Evolutionary conservation across 164 flowering plant species (phyloP).

Genomic region (Dillenia turbinata): DNA sequence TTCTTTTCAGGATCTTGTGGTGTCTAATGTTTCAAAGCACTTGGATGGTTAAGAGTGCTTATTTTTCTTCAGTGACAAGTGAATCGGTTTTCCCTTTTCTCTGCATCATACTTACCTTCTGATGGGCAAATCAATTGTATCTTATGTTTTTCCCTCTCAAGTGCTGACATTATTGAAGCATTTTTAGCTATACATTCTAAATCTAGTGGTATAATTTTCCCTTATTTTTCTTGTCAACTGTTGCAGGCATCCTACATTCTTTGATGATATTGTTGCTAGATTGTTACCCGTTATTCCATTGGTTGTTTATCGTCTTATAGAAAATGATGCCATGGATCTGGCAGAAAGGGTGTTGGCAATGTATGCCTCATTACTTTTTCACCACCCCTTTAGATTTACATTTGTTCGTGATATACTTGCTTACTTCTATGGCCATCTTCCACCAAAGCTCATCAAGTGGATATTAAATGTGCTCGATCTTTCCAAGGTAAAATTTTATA

Average conservation of each 20-base stretch:
- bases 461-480: slow-evolving; percentile 79
- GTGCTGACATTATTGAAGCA: too few relatives aligned
- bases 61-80: too few relatives aligned
- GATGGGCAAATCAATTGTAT: too few relatives aligned
- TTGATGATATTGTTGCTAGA: slow-evolving; percentile 95
- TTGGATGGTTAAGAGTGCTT: too few relatives aligned
- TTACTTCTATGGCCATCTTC: slow-evolving; percentile 93
- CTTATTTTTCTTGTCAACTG: not conserved
- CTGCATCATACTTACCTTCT: too few relatives aligned
- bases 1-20: too few relatives aligned
- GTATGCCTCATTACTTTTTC: slow-evolving; percentile 65
- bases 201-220: too few relatives aligned
- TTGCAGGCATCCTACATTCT: slow-evolving; percentile 81
- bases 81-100: too few relatives aligned
- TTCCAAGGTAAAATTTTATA: slow-evolving; percentile 57
- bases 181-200: too few relatives aligned
- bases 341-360: slow-evolving; percentile 76
- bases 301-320: slow-evolving; percentile 83
- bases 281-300: slow-evolving; percentile 93
- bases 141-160: too few relatives aligned
- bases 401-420: slow-evolving; percentile 98
- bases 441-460: slow-evolving; percentile 82
- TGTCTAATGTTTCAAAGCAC: too few relatives aligned
- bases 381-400: slow-evolving; percentile 81
- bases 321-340: slow-evolving; percentile 79